Percentiles rank a stretch among this genome's conserved stretches.
Evolutionary conservation across 768 basidiomycete genomes (phyloP).

Genomic region (Termitomyces sp.): DNA sequence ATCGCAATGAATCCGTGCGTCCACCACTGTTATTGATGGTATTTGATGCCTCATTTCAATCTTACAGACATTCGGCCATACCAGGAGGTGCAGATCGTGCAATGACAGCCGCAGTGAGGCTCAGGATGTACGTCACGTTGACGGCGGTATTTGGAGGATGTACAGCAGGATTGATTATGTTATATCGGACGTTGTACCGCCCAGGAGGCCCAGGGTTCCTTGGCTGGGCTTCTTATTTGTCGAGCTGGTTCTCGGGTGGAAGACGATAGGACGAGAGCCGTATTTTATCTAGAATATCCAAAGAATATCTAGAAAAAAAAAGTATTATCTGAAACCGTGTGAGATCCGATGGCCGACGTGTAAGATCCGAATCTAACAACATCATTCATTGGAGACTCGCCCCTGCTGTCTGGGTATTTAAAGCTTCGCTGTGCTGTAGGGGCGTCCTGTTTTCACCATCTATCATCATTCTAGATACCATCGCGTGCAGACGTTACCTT

Average conservation of each 20-base stretch:
- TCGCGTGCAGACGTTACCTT: constrained; percentile 1
- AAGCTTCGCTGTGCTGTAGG: constrained; percentile 8
- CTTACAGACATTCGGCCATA: constrained; percentile 54
- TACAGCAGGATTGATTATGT: constrained; percentile 66
- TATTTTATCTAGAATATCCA: background rate
- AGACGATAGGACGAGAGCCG: constrained; percentile 36
- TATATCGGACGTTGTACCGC: constrained; percentile 63
- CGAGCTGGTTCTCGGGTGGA: constrained; percentile 61
- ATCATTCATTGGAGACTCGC: constrained; percentile 27
- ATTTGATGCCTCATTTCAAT: background rate
- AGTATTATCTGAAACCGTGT: background rate
- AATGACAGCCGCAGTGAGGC: constrained; percentile 60
- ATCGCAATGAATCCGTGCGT: constrained; percentile 88
- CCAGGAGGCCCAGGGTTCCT: constrained; percentile 52
- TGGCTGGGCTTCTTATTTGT: constrained; percentile 59
- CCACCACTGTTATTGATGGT: background rate
- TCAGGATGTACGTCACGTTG: constrained; percentile 69
- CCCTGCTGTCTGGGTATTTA: constrained; percentile 20
- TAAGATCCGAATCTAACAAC: constrained; percentile 44
- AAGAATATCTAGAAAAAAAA: background rate
- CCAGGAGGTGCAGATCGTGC: constrained; percentile 85
- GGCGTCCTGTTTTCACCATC: constrained; percentile 19
- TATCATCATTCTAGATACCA: constrained; percentile 17
- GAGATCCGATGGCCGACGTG: constrained; percentile 34
- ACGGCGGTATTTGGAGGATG: constrained; percentile 73